Percentiles rank a stretch among this genome's conserved stretches.
Evolutionary conservation across 2,329 filamentous ascomycete genomes (phyloP).

Genomic region (Gaeumannomyces tritici): DNA sequence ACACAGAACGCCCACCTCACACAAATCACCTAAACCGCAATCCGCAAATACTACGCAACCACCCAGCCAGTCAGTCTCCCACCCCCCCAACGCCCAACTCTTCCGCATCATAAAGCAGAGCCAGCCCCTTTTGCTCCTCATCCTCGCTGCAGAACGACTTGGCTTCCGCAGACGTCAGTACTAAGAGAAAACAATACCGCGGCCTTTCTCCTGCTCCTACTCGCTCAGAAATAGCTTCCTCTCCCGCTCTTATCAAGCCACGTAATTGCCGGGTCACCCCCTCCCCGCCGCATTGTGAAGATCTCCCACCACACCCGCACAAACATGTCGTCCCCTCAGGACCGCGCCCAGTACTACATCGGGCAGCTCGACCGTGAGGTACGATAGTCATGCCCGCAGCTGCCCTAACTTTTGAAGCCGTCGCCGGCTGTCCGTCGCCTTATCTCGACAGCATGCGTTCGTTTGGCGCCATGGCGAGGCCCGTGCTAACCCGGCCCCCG

Average conservation of each 20-base stretch:
- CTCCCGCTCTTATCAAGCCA: neutral
- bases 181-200: neutral
- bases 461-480: no score
- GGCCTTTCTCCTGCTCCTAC: neutral
- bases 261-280: neutral
- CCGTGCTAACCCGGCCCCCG: neutral
- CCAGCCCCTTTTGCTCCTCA: neutral
- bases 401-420: neutral
- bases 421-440: neutral
- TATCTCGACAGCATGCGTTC: neutral
- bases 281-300: conserved; percentile 8
- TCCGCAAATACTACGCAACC: neutral
- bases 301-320: conserved; percentile 2
- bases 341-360: conserved; percentile 68
- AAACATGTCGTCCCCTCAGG: conserved; percentile 62
- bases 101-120: neutral
- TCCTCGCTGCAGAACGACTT: neutral
- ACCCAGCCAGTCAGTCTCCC: neutral
- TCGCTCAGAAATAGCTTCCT: neutral
- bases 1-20: neutral
- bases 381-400: neutral
- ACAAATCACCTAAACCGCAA: no score
- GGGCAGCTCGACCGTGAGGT: conserved; percentile 78
- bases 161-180: neutral
- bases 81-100: neutral